Conservation (phyloP, 129 eudicot genomes). For the Deinandra increscens region DNA sequence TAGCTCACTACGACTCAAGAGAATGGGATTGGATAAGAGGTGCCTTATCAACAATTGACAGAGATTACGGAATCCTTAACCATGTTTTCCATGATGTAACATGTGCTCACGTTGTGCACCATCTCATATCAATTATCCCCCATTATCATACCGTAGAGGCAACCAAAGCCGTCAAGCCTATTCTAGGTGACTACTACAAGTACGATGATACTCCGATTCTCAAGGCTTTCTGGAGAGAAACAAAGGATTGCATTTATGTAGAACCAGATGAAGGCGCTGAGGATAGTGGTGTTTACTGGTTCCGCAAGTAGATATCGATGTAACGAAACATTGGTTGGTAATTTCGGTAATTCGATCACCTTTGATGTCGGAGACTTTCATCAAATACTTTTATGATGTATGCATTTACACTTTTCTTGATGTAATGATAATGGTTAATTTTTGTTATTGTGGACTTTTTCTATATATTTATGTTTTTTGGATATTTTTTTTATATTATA, state of each 20-base stretch:
- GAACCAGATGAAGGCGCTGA: slow-evolving; percentile 32
- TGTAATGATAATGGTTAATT: too few species aligned
- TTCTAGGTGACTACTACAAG: slow-evolving; percentile 36
- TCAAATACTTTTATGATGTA: too few species aligned
- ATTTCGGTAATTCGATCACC: too few species aligned
- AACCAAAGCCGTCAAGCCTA: slow-evolving; percentile 29
- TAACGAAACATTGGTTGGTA: not conserved
- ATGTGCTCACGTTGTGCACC: slow-evolving; percentile 34
- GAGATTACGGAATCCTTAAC: slow-evolving; percentile 36
- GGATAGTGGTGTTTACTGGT: slow-evolving; percentile 40
- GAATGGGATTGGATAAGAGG: slow-evolving; percentile 50
- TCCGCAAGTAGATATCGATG: slow-evolving; percentile 7
- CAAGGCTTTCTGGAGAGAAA: slow-evolving; percentile 33
- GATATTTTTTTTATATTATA: too few species aligned
- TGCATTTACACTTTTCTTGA: too few species aligned
- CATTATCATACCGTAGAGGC: slow-evolving; percentile 43
- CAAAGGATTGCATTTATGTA: slow-evolving; percentile 28
- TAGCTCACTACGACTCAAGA: slow-evolving; percentile 35
- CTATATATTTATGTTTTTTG: too few species aligned
- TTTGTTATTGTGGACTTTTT: too few species aligned
- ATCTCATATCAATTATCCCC: slow-evolving; percentile 35
- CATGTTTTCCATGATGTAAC: slow-evolving; percentile 28
- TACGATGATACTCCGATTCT: slow-evolving; percentile 28
- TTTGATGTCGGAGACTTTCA: too few species aligned
- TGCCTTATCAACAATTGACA: slow-evolving; percentile 32